Base-by-base conservation (phyloP, 176 grass and related monocot genomes). In the Avena atlantica region DNA sequence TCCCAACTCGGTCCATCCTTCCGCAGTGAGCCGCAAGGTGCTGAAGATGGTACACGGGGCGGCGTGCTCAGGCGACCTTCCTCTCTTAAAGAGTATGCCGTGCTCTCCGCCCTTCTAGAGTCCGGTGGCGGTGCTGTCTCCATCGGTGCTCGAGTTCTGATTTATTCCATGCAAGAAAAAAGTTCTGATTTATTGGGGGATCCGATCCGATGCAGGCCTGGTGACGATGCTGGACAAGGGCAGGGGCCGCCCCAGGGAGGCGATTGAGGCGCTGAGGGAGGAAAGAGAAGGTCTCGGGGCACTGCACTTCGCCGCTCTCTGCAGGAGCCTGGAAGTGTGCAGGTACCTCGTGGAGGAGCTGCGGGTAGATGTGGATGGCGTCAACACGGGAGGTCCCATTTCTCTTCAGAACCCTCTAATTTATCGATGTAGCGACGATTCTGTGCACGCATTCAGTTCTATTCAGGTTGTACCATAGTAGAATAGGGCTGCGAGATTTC, bases 291-390 rank as follows among this genome's bases (percentile, higher is more conserved):
- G 61, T 0, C 8, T 61, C 21, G 2, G 70, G 23, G 55, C 9
- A 15, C 40, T 84, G 40, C 82, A 84, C 0, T 0, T 75, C 16
- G 70, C 70, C 70, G 70, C 55, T 8, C 5, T 5, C 56, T 3
- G 23, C n/a, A 40, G 29, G 37, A 40, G 40, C 11, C 36, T 84
- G 21, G 69, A 62, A 40, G 70, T 84, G 21, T 84, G 82, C 70
- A 4, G 70, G 21, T 84, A 74, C 69, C 56, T 84, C 21, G 82
- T 84, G 15, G 69, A 63, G 70, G 82, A 10, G 56, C 40, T 84
- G 21, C 16, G 55, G 55, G 70, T 75, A 5, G 70, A 60, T 49
- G 82, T 74, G 82, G 44, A 84, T 42, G 53, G 36, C 9, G 53
- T 44, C 37, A 66, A 83, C 20, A 12, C 57, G 8, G 5, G 17